Percentiles rank a stretch among this genome's conserved stretches.
These are phyloP conservation scores for Cyclotella choctawhatcheeana DNA, from an alignment of 108 stramenopile genomes.

Conservation along the genomic window DNA sequence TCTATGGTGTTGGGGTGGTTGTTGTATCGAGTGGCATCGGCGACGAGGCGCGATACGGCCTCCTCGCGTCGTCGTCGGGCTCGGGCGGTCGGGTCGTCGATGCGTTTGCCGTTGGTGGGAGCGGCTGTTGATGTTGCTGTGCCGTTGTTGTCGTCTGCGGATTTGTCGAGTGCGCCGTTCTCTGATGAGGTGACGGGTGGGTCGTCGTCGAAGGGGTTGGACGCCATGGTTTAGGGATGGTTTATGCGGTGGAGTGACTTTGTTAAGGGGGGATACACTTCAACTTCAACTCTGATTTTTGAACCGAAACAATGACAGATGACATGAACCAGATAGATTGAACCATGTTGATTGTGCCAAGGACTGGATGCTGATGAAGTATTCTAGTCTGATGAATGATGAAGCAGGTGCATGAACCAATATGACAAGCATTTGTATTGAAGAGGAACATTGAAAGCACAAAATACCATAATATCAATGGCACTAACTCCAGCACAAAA, in stretches of 20 bases:
- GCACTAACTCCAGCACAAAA: background rate
- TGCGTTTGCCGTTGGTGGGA: background rate
- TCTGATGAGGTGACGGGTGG: background rate
- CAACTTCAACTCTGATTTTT: background rate
- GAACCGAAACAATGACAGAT: too few species aligned
- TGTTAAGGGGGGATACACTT: background rate
- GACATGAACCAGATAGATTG: too few species aligned
- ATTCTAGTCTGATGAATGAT: too few species aligned
- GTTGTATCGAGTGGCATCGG: conserved; percentile 76
- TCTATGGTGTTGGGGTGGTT: conserved; percentile 34
- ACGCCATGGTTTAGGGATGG: conserved; percentile 1
- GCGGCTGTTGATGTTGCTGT: background rate
- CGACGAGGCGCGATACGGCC: conserved; percentile 81
- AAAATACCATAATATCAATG: too few species aligned
- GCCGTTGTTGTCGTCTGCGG: background rate
- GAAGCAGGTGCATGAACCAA: too few species aligned
- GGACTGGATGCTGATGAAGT: too few species aligned
- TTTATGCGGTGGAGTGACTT: background rate
- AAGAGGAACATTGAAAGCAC: too few species aligned
- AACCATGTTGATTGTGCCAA: too few species aligned
- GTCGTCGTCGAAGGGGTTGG: conserved; percentile 7
- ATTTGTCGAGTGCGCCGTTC: background rate
- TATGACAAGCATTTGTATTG: too few species aligned
- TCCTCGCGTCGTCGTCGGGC: conserved; percentile 82
- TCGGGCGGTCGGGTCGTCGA: background rate